These are phyloP conservation scores for Lolium rigidum DNA, from an alignment of 176 grass and related monocot species.

Conservation along the genomic window DNA sequence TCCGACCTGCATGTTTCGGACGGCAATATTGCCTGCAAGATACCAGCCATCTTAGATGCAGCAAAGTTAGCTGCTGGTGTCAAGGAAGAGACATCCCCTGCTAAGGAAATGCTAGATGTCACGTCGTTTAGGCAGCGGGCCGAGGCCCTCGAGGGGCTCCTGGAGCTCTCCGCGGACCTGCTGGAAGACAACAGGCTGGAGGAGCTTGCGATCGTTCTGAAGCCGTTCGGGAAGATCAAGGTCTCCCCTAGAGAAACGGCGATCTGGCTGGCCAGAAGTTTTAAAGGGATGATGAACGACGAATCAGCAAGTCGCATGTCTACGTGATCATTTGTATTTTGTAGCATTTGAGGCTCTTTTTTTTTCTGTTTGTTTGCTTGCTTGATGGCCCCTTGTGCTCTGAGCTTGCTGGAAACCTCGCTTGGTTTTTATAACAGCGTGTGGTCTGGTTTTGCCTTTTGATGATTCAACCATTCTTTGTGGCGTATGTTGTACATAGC, in stretches of 20 bases:
- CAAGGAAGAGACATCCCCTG: conserved; percentile 64
- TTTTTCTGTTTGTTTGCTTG: conserved; percentile 35
- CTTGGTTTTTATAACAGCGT: conserved; percentile 49
- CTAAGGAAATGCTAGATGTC: conserved; percentile 84
- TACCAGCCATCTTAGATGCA: conserved; percentile 36
- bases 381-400: neutral
- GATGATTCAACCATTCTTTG: conserved; percentile 65
- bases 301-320: conserved; percentile 50
- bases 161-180: conserved; percentile 92
- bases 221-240: conserved; percentile 96
- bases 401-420: conserved; percentile 26
- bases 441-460: conserved; percentile 52
- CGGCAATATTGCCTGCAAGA: conserved; percentile 38
- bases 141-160: conserved; percentile 89
- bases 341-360: conserved; percentile 3
- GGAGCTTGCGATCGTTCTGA: conserved; percentile 95
- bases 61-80: conserved; percentile 35
- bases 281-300: conserved; percentile 98
- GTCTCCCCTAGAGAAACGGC: conserved; percentile 95
- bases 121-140: conserved; percentile 97
- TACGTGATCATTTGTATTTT: conserved; percentile 18
- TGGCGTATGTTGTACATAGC: conserved; percentile 68
- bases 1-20: conserved; percentile 32
- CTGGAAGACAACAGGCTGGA: conserved; percentile 76
- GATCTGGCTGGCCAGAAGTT: conserved; percentile 97